Conservation (phyloP, 169 alveolate genomes). For the Cryptosporidium sp. region DNA sequence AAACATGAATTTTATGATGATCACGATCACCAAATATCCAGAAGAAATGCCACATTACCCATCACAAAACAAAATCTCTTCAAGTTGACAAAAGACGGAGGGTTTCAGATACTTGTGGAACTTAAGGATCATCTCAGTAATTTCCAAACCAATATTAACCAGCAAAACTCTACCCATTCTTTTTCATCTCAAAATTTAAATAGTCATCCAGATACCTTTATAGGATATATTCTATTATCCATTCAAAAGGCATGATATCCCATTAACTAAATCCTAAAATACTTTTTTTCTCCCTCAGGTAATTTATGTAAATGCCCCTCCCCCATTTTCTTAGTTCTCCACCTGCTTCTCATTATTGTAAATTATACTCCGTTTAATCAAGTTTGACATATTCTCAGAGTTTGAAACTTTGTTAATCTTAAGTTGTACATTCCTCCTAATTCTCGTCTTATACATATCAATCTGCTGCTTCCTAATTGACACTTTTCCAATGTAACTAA, state of each 20-base stretch:
- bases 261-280: background rate
- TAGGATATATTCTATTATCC: slow-evolving; percentile 15
- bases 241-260: slow-evolving; percentile 5
- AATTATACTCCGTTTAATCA: slow-evolving; percentile 66
- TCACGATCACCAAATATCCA: background rate
- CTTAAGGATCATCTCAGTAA: background rate
- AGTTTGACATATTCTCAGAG: slow-evolving; percentile 60
- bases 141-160: background rate
- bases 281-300: no score
- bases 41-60: background rate
- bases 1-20: background rate
- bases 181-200: background rate
- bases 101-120: slow-evolving; percentile 1
- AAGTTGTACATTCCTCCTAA: slow-evolving; percentile 40
- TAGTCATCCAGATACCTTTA: background rate
- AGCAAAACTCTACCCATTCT: background rate
- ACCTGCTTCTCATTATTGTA: slow-evolving; percentile 22
- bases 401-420: slow-evolving; percentile 50
- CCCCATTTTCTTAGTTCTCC: slow-evolving; percentile 46
- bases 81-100: slow-evolving; percentile 2
- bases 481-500: slow-evolving; percentile 69
- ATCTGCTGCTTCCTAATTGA: slow-evolving; percentile 66
- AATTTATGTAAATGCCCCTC: no score
- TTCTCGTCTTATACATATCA: slow-evolving; percentile 27
- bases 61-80: background rate